Conservation (phyloP, 306 rosid species). For the Quillaja saponaria region DNA sequence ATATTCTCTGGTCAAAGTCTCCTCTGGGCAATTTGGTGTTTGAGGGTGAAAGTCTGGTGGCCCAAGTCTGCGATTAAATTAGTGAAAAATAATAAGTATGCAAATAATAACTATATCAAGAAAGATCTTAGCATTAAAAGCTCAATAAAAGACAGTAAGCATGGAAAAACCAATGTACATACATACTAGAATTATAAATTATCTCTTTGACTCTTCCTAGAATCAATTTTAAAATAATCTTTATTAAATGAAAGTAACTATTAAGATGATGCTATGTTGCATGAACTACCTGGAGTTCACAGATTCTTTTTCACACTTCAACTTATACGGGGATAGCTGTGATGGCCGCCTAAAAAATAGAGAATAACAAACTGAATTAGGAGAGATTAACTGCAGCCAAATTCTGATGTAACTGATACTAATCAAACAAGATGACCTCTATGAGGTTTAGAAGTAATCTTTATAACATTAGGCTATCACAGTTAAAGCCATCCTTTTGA, state of each 20-base stretch:
- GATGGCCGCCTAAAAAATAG: conserved; percentile 68
- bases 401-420: too few relatives aligned
- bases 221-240: too few relatives aligned
- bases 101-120: neutral
- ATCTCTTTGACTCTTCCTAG: too few relatives aligned
- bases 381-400: too few relatives aligned
- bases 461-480: neutral
- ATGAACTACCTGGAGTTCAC: conserved; percentile 67
- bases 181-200: neutral
- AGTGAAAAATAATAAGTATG: conserved; percentile 8
- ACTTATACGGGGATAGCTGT: conserved; percentile 66
- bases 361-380: conserved; percentile 17
- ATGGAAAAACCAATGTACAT: neutral
- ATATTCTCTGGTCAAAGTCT: conserved; percentile 84
- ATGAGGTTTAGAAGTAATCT: neutral
- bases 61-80: conserved; percentile 68
- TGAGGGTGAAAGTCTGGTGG: conserved; percentile 91
- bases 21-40: conserved; percentile 82
- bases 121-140: too few relatives aligned
- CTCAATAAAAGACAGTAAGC: too few relatives aligned
- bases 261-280: neutral
- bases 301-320: conserved; percentile 91
- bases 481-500: too few relatives aligned
- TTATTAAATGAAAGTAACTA: too few relatives aligned
- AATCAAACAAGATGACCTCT: too few relatives aligned